Conservation (phyloP, 352 stramenopile species). For the Elongisporangium undulatum region DNA sequence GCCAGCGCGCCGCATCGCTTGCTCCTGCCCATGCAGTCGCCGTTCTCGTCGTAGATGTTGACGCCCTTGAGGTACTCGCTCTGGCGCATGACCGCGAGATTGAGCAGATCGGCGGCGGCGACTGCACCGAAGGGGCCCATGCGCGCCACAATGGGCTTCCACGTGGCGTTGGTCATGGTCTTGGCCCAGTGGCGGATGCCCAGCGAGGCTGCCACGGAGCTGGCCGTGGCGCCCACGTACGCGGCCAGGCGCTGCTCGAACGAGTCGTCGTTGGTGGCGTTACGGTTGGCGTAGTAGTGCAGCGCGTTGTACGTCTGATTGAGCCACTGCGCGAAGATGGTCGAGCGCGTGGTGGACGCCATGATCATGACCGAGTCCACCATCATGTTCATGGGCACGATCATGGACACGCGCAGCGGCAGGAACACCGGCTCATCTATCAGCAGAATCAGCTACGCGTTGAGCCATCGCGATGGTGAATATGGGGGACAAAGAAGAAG, state of each 20-base stretch:
- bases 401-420: conserved; percentile 80
- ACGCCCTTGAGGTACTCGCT: conserved; percentile 81
- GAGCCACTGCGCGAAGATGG: conserved; percentile 79
- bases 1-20: conserved; percentile 66
- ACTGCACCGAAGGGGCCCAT: conserved; percentile 79
- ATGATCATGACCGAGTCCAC: conserved; percentile 83
- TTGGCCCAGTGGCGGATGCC: conserved; percentile 54
- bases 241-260: conserved; percentile 54
- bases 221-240: conserved; percentile 72
- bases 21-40: conserved; percentile 73
- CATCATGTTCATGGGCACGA: conserved; percentile 83
- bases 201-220: conserved; percentile 69
- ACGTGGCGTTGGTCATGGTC: conserved; percentile 35
- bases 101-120: conserved; percentile 79
- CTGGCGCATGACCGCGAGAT: conserved; percentile 83
- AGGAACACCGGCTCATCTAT: conserved; percentile 46
- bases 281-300: conserved; percentile 89
- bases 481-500: not conserved
- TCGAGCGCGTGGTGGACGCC: conserved; percentile 56
- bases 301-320: conserved; percentile 90
- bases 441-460: not conserved
- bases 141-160: conserved; percentile 48
- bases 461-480: not conserved
- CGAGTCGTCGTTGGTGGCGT: conserved; percentile 81
- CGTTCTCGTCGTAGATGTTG: conserved; percentile 78